phyloP scores from a whole-genome alignment of 1,284 basidiomycete species.

The Melampsora larici-populina region DNA sequence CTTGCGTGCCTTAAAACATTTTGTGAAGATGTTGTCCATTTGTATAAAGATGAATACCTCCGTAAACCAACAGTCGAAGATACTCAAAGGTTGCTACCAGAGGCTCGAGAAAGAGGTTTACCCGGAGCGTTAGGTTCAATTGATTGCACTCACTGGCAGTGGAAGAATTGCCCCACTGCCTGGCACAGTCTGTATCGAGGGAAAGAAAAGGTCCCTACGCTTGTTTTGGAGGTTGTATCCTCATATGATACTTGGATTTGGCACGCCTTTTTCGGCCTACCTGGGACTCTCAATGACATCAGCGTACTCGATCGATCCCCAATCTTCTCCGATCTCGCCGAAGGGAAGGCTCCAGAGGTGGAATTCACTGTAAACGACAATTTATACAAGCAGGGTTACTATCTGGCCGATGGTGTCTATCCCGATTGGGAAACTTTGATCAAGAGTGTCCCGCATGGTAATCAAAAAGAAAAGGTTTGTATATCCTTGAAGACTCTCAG shows the following conservation, averaged over 20 bases:
- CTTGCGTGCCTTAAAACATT: constrained; percentile 3
- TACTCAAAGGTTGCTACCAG: background rate
- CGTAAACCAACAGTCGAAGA: constrained; percentile 4
- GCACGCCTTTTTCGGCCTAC: too few relatives aligned
- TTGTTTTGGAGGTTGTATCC: background rate
- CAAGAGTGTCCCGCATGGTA: background rate
- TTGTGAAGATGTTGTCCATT: constrained; percentile 8
- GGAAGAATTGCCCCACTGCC: constrained; percentile 26
- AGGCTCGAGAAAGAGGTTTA: constrained; percentile 10
- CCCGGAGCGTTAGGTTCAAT: constrained; percentile 20
- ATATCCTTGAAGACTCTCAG: background rate
- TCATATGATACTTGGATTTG: constrained; percentile 1
- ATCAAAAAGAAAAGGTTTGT: background rate
- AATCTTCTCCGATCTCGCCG: background rate
- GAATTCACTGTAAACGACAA: background rate
- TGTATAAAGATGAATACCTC: constrained; percentile 19
- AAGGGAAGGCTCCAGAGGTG: background rate
- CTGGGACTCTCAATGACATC: background rate
- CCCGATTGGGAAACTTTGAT: background rate
- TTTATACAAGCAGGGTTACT: too few relatives aligned
- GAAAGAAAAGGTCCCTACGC: constrained; percentile 20
- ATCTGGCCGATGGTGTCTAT: constrained; percentile 8
- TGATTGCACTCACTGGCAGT: constrained; percentile 22
- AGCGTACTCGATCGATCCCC: background rate
- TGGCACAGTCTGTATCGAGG: constrained; percentile 22